Percentiles rank a stretch among this genome's conserved stretches.
Conservation (phyloP, 2,329 filamentous ascomycete genomes). For the Fonsecaea pugnacius region DNA sequence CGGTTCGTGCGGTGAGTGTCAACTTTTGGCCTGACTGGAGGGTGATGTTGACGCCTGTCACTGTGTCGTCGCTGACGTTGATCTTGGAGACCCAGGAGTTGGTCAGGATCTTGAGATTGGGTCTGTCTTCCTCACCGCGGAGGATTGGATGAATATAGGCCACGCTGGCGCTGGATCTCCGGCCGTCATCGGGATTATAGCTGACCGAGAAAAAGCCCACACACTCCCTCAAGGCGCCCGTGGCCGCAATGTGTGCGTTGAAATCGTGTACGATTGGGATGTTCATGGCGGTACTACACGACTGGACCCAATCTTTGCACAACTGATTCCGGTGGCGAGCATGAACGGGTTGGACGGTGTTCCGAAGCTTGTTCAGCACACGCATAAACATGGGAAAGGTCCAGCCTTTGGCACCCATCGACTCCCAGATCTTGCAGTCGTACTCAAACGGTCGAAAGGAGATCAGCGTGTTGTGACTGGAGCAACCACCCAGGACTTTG, state of each 20-base stretch:
- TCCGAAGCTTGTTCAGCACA: slow-evolving; percentile 79
- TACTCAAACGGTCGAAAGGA: slow-evolving; percentile 91
- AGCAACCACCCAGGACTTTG: slow-evolving; percentile 90
- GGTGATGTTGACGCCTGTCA: slow-evolving; percentile 73
- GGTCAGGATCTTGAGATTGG: slow-evolving; percentile 84
- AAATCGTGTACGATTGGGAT: slow-evolving; percentile 85
- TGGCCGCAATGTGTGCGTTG: slow-evolving; percentile 78
- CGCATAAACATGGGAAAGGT: slow-evolving; percentile 82
- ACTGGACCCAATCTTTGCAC: slow-evolving; percentile 85
- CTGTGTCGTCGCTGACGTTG: slow-evolving; percentile 68
- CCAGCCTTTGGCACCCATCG: slow-evolving; percentile 81
- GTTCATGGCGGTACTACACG: slow-evolving; percentile 76
- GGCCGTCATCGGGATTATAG: slow-evolving; percentile 87
- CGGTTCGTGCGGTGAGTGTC: slow-evolving; percentile 65
- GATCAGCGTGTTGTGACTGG: slow-evolving; percentile 91
- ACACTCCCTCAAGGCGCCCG: slow-evolving; percentile 72
- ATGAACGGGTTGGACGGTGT: slow-evolving; percentile 89
- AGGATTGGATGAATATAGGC: slow-evolving; percentile 93
- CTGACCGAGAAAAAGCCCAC: slow-evolving; percentile 90
- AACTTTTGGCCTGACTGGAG: slow-evolving; percentile 63
- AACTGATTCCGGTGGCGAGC: slow-evolving; percentile 84
- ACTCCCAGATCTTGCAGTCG: slow-evolving; percentile 83
- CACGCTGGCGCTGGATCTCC: slow-evolving; percentile 82
- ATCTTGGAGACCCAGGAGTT: slow-evolving; percentile 85
- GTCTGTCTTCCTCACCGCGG: slow-evolving; percentile 76